A percentile compares a stretch with the other conserved stretches of the same genome.
Conservation (phyloP, 352 stramenopile species). For the Peronospora belbahrii region DNA sequence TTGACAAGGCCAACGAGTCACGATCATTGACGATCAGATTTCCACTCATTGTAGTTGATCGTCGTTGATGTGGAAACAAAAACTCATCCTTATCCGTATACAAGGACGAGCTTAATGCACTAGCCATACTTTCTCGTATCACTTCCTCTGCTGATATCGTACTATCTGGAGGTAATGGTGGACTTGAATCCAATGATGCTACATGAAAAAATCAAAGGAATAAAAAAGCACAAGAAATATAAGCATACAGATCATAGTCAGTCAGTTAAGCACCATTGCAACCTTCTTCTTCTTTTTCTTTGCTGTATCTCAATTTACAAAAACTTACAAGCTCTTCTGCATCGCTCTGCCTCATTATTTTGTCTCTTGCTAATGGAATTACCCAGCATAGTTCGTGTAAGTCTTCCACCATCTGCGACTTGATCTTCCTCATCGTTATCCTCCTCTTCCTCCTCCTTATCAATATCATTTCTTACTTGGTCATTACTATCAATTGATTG, state of each 20-base stretch:
- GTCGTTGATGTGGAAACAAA: slow-evolving; percentile 30
- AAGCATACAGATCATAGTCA: slow-evolving; percentile 6
- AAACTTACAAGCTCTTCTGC: slow-evolving; percentile 36
- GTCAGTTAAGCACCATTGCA: neutral
- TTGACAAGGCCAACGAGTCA: slow-evolving; percentile 33
- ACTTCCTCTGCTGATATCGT: slow-evolving; percentile 84
- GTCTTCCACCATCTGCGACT: slow-evolving; percentile 19
- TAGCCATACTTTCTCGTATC: slow-evolving; percentile 80
- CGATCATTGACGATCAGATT: slow-evolving; percentile 19
- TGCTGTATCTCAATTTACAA: too few species aligned
- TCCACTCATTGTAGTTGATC: slow-evolving; percentile 18
- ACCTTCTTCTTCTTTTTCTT: neutral
- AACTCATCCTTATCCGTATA: slow-evolving; percentile 74
- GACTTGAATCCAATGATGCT: slow-evolving; percentile 56
- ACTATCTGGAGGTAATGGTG: slow-evolving; percentile 64
- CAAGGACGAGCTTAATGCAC: slow-evolving; percentile 56
- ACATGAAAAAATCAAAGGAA: neutral
- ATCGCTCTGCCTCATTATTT: slow-evolving; percentile 27
- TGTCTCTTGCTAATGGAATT: slow-evolving; percentile 16
- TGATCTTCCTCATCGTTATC: slow-evolving; percentile 22
- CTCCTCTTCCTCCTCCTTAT: slow-evolving; percentile 3
- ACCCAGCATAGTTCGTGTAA: slow-evolving; percentile 40
- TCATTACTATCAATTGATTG: slow-evolving; percentile 25
- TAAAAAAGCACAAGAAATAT: slow-evolving; percentile 2
- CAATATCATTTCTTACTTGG: slow-evolving; percentile 14